Evolutionary conservation across 257 asterid species (phyloP), one percentile per base, ranked within the genome.

Genomic region (Fraxinus pennsylvanica): DNA sequence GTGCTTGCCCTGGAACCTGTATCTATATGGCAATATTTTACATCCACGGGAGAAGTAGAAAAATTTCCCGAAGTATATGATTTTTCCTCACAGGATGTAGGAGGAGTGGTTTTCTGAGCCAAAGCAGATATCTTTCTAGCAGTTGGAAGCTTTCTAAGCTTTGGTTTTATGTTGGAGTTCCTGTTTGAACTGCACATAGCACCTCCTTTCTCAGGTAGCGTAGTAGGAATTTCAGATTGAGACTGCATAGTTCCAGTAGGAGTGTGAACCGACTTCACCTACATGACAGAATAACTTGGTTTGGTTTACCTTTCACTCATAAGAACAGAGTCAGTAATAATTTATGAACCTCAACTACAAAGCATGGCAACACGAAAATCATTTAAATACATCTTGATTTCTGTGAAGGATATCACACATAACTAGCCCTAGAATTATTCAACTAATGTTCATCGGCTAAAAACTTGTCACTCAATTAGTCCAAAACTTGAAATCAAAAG

Each of bases 181-280:
- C 84, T 85, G 63, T 59, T 81, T 45, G 91, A 90, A 77, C 86
- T 83, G 78, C 84, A 69, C 73, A 80, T 57, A 72, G 83, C 85
- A 82, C 86, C 66, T 61, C 87, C 91, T 69, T 50, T 79, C 83
- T 80, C 90, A 81, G 94, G 82, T 63, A 86, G 30, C 74, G 29
- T 76, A 6, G 84, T 47, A 4, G 78, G 88, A 72, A 82, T 67
- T 29, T 83, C 80, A 61, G 86, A 71, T 78, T 74, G 88, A 78
- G 90, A 80, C 66, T 47, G 89, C 76, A 78, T 57, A 57, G 84
- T 78, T 73, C 91, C 92, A 57, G 71, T 91, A 52, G 98, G 96
- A 50, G 98, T 86, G 54, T 89, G 89, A 68, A 78, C 83, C 0
- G 76, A 84, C 82, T 89, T 92, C 72, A 71, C 89, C 96, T 91